phyloP scores from a whole-genome alignment of 257 asterid species.

The Jacaranda mimosifolia region DNA sequence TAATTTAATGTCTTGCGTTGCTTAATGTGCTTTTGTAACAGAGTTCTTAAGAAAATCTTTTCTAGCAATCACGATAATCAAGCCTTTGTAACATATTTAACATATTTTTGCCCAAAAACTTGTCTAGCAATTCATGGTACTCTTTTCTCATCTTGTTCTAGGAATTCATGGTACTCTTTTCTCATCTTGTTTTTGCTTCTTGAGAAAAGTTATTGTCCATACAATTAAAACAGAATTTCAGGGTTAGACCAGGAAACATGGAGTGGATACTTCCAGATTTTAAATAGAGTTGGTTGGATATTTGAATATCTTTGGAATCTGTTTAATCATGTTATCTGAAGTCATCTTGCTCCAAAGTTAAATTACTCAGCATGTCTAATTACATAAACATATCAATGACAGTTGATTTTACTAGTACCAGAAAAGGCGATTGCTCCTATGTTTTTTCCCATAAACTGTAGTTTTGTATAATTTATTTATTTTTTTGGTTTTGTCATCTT shows the following conservation, averaged over 20 bases:
- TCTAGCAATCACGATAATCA: no score
- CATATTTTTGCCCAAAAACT: no score
- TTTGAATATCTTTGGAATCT: constrained; percentile 24
- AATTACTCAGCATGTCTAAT: constrained; percentile 7
- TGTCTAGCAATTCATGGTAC: background rate
- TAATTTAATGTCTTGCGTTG: background rate
- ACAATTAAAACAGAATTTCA: no score
- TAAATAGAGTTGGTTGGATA: background rate
- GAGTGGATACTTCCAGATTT: constrained; percentile 10
- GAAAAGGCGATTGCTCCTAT: background rate
- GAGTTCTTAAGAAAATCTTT: constrained; percentile 11
- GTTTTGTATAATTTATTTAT: background rate
- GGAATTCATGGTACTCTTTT: background rate
- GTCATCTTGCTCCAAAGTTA: constrained; percentile 1
- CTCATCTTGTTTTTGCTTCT: no score
- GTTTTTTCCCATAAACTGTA: background rate
- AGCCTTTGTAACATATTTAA: no score
- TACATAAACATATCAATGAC: constrained; percentile 10
- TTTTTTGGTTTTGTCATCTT: constrained; percentile 21
- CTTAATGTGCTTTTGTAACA: background rate
- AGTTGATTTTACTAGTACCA: constrained; percentile 6
- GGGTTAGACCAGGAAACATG: no score
- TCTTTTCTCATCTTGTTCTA: background rate
- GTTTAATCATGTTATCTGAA: background rate
- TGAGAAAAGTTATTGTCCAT: no score